Evolutionary conservation across 176 grass and related monocot species (phyloP).

Genomic region (Carex scoparia): DNA sequence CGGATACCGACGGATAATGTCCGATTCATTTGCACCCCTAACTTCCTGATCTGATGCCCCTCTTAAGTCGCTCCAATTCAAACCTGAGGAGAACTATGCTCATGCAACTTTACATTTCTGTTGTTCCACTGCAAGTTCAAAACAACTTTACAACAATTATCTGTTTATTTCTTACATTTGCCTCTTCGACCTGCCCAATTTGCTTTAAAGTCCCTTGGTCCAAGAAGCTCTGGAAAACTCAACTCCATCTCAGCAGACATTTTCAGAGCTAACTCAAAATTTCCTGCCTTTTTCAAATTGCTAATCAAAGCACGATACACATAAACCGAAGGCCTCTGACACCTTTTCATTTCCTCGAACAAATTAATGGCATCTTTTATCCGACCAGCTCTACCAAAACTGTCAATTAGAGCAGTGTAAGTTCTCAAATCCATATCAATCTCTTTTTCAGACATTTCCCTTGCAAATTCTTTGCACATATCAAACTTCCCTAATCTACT

Average conservation of each 20-base stretch:
- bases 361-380: slow-evolving; percentile 49
- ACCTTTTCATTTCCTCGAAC: slow-evolving; percentile 64
- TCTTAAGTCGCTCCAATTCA: not conserved
- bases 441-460: slow-evolving; percentile 60
- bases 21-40: no score
- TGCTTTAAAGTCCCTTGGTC: slow-evolving; percentile 55
- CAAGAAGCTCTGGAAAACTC: slow-evolving; percentile 41
- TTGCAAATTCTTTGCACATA: slow-evolving; percentile 50
- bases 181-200: slow-evolving; percentile 34
- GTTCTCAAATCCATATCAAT: slow-evolving; percentile 69
- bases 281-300: slow-evolving; percentile 49
- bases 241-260: slow-evolving; percentile 62
- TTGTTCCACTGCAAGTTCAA: not conserved
- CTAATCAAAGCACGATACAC: slow-evolving; percentile 70
- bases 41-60: not conserved
- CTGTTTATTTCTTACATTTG: slow-evolving; percentile 21
- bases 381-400: slow-evolving; percentile 55
- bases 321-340: slow-evolving; percentile 59
- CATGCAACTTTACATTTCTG: not conserved
- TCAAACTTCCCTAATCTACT: slow-evolving; percentile 54
- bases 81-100: not conserved
- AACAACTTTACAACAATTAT: not conserved
- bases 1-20: no score
- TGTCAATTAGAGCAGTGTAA: slow-evolving; percentile 64
- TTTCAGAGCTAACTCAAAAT: slow-evolving; percentile 50